Evolutionary conservation across 257 asterid genomes (phyloP).

Genomic region (Solanum clarkiae): DNA sequence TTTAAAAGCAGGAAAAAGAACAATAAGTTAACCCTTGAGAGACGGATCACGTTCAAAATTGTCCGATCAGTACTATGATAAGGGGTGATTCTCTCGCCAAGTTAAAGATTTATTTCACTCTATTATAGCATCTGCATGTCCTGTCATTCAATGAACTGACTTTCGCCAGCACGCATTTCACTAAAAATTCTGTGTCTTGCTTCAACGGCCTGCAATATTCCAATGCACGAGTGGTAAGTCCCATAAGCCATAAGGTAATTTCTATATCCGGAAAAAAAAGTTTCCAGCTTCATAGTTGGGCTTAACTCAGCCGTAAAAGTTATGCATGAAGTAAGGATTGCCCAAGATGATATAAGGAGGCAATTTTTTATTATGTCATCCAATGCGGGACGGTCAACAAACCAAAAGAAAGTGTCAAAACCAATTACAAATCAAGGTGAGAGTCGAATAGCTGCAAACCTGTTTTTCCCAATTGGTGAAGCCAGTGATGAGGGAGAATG

Average conservation of each 20-base stretch:
- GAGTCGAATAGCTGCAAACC: constrained; percentile 17
- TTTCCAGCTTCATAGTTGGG: not conserved
- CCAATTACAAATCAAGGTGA: not conserved
- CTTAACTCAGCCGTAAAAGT: not conserved
- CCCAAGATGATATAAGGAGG: not conserved
- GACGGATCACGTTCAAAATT: not conserved
- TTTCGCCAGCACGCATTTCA: not conserved
- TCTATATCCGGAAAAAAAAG: not conserved
- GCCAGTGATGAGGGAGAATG: constrained; percentile 37
- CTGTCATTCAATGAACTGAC: not conserved
- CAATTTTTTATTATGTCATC: not conserved
- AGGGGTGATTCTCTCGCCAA: not conserved
- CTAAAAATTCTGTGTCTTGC: constrained; percentile 32
- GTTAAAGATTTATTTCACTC: not conserved
- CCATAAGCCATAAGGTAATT: not conserved
- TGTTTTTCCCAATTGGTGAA: constrained; percentile 64
- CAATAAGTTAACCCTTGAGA: not conserved
- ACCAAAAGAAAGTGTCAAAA: not conserved
- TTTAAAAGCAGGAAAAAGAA: not conserved
- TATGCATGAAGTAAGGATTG: not conserved
- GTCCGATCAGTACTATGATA: not conserved
- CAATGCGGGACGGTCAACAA: not conserved
- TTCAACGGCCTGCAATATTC: constrained; percentile 26
- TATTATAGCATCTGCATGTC: not conserved
- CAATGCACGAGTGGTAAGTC: not conserved